A percentile compares a stretch with the other conserved stretches of the same genome.
Evolutionary conservation across 2,329 filamentous ascomycete genomes (phyloP).

Genomic region (Penicillium sp.): DNA sequence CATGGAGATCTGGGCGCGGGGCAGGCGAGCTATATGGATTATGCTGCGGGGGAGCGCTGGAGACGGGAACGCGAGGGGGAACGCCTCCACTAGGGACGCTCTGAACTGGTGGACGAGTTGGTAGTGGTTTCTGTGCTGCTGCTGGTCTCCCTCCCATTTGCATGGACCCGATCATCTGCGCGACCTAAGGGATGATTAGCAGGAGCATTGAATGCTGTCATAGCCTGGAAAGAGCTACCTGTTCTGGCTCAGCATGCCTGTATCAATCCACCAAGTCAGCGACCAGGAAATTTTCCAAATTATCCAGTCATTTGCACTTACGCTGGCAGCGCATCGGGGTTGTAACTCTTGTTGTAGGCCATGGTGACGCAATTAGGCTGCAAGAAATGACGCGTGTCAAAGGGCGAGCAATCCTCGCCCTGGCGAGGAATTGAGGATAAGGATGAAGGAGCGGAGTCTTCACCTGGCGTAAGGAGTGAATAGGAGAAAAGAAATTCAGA

Average conservation of each 20-base stretch:
- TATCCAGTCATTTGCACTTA: slow-evolving; percentile 49
- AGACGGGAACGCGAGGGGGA: slow-evolving; percentile 29
- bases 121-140: slow-evolving; percentile 26
- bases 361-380: slow-evolving; percentile 52
- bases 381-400: slow-evolving; percentile 1
- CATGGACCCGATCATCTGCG: slow-evolving; percentile 45
- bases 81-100: slow-evolving; percentile 14
- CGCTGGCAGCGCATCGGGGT: slow-evolving; percentile 93
- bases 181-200: slow-evolving; percentile 35
- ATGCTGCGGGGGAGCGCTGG: slow-evolving; percentile 19
- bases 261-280: slow-evolving; percentile 16
- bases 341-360: slow-evolving; percentile 92
- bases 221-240: slow-evolving; percentile 43
- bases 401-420: slow-evolving; percentile 2
- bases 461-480: background rate
- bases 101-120: slow-evolving; percentile 24
- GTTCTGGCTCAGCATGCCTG: slow-evolving; percentile 74
- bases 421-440: background rate
- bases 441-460: background rate
- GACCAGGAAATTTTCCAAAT: slow-evolving; percentile 1
- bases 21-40: slow-evolving; percentile 19
- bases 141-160: slow-evolving; percentile 24
- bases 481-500: slow-evolving; percentile 1
- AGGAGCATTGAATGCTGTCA: background rate
- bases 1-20: slow-evolving; percentile 17